These are phyloP conservation scores for Clausena lansium DNA, from an alignment of 345 rosid genomes.

Conservation along the genomic window DNA sequence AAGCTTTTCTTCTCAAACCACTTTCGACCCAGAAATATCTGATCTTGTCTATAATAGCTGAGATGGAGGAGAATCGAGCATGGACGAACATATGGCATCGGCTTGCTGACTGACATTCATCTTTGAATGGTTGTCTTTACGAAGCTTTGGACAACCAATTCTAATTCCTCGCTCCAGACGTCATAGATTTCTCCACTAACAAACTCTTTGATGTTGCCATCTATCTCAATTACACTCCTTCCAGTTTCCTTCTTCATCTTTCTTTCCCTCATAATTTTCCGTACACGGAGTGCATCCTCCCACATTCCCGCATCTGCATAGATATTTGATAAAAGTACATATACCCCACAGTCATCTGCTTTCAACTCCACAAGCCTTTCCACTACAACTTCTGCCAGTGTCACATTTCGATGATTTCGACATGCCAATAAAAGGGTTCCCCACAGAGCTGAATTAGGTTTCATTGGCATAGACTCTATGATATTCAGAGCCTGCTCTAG, in stretches of 20 bases:
- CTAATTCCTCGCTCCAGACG: conserved; percentile 7
- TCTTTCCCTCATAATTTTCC: conserved; percentile 21
- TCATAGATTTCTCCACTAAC: conserved; percentile 23
- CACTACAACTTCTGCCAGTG: conserved; percentile 25
- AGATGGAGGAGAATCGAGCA: neutral
- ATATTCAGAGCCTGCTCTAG: conserved; percentile 20
- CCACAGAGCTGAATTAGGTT: conserved; percentile 29
- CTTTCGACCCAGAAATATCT: neutral
- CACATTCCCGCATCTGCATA: conserved; percentile 35
- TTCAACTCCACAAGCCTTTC: conserved; percentile 28
- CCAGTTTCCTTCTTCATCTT: conserved; percentile 32
- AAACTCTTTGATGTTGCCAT: conserved; percentile 26
- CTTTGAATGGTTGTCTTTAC: neutral
- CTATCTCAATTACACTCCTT: conserved; percentile 27
- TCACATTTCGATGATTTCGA: conserved; percentile 24
- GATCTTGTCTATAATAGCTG: neutral
- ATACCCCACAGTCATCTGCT: conserved; percentile 28
- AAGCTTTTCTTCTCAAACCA: neutral
- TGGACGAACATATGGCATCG: neutral
- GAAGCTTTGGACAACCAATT: conserved; percentile 11
- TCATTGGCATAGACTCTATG: conserved; percentile 25
- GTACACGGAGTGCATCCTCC: conserved; percentile 22
- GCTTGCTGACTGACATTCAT: neutral
- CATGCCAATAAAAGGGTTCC: conserved; percentile 36
- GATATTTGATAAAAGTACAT: conserved; percentile 26